These are phyloP conservation scores for Pelargonium myrrhifolium DNA, from an alignment of 441 rosid genomes.

Conservation along the genomic window DNA sequence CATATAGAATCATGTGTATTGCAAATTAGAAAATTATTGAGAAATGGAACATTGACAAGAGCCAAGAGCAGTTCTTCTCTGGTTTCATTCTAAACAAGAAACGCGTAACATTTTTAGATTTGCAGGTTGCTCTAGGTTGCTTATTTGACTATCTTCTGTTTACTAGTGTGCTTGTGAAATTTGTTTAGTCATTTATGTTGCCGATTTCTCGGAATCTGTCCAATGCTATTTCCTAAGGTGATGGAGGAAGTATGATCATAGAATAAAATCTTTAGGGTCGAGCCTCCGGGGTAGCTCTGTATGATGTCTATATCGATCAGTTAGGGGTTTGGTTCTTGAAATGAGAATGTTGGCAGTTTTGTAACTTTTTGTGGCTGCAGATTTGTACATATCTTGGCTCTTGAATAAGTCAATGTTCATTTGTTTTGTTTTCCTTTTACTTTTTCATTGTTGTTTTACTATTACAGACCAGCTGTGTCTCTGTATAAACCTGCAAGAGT, in stretches of 20 bases:
- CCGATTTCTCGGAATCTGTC: slow-evolving; percentile 25
- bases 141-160: slow-evolving; percentile 12
- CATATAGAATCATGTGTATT: slow-evolving; percentile 23
- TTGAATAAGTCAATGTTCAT: slow-evolving; percentile 1
- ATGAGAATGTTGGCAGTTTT: background rate
- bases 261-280: slow-evolving; percentile 18
- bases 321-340: background rate
- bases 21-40: slow-evolving; percentile 15
- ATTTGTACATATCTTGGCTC: slow-evolving; percentile 3
- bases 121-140: slow-evolving; percentile 6
- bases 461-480: no score
- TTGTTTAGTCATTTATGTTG: slow-evolving; percentile 21
- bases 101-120: slow-evolving; percentile 19
- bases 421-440: background rate
- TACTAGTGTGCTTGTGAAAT: slow-evolving; percentile 18
- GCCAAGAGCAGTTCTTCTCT: slow-evolving; percentile 18
- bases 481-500: no score
- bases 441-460: background rate
- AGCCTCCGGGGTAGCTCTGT: slow-evolving; percentile 13
- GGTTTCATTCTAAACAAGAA: slow-evolving; percentile 5
- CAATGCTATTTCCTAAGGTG: slow-evolving; percentile 15
- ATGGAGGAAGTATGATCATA: slow-evolving; percentile 18
- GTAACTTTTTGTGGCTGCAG: background rate
- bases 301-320: slow-evolving; percentile 4
- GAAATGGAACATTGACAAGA: slow-evolving; percentile 14